phyloP scores from a whole-genome alignment of 2,329 filamentous ascomycete species.

The Dothidotthia symphoricarpi region DNA sequence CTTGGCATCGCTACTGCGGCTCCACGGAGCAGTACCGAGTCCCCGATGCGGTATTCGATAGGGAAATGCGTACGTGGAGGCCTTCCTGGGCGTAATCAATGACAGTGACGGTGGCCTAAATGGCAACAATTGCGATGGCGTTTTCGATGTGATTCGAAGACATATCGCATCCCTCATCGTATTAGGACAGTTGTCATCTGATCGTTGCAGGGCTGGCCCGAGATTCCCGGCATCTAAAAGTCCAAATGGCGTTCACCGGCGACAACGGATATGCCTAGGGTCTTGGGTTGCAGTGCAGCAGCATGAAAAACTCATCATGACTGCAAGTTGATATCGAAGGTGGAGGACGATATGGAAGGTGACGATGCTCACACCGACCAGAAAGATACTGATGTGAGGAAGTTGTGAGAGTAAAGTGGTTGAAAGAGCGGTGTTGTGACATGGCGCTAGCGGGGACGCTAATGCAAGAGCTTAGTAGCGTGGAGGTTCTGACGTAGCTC shows the following conservation, averaged over 20 bases:
- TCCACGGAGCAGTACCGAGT: too few species aligned
- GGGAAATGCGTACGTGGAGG: too few species aligned
- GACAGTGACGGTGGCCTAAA: too few species aligned
- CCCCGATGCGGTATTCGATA: too few species aligned
- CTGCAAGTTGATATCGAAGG: constrained; percentile 2
- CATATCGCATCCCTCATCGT: too few species aligned
- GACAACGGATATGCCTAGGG: neutral
- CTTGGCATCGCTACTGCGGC: too few species aligned
- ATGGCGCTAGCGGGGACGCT: constrained; percentile 8
- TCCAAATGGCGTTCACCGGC: constrained; percentile 6
- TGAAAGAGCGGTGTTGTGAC: constrained; percentile 31
- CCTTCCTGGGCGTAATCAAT: too few species aligned
- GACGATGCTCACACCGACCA: constrained; percentile 34
- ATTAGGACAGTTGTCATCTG: too few species aligned
- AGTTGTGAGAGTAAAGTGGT: constrained; percentile 8
- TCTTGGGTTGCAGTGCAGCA: constrained; percentile 1
- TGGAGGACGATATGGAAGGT: constrained; percentile 5
- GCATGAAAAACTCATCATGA: constrained; percentile 4
- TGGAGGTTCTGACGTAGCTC: constrained; percentile 18
- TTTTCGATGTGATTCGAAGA: too few species aligned
- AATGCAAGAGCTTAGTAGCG: constrained; percentile 2
- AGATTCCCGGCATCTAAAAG: too few species aligned
- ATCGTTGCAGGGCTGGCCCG: too few species aligned
- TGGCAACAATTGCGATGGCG: too few species aligned
- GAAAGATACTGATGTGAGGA: constrained; percentile 6